These are phyloP conservation scores for Digitaria exilis DNA, from an alignment of 202 grass and related monocot genomes.

Conservation along the genomic window DNA sequence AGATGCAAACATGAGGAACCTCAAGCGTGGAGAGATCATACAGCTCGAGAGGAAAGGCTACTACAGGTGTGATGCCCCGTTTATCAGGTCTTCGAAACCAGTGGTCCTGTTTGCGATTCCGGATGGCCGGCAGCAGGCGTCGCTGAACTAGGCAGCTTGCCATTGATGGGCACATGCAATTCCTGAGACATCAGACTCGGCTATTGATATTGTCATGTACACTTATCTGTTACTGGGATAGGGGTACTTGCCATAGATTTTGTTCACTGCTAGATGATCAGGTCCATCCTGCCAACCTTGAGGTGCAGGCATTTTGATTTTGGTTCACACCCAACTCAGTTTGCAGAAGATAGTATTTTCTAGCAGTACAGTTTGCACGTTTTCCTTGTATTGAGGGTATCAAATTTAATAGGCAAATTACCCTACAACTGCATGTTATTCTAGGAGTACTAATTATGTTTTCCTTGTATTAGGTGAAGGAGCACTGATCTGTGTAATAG, in stretches of 20 bases:
- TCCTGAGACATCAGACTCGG: background rate
- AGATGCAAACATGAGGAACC: slow-evolving; percentile 73
- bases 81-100: slow-evolving; percentile 59
- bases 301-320: background rate
- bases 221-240: background rate
- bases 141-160: slow-evolving; percentile 30
- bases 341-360: background rate
- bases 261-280: background rate
- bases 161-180: background rate
- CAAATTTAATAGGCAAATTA: background rate
- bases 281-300: background rate
- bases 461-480: background rate
- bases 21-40: slow-evolving; percentile 69
- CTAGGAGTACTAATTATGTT: background rate
- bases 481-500: background rate
- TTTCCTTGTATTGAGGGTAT: background rate
- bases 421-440: background rate
- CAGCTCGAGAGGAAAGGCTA: slow-evolving; percentile 88
- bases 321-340: background rate
- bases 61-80: slow-evolving; percentile 71
- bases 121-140: slow-evolving; percentile 66
- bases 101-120: slow-evolving; percentile 81
- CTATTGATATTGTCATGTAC: background rate
- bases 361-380: background rate
- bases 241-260: background rate